Conservation (phyloP, 495 filamentous ascomycete genomes). For the Tuber aestivum region DNA sequence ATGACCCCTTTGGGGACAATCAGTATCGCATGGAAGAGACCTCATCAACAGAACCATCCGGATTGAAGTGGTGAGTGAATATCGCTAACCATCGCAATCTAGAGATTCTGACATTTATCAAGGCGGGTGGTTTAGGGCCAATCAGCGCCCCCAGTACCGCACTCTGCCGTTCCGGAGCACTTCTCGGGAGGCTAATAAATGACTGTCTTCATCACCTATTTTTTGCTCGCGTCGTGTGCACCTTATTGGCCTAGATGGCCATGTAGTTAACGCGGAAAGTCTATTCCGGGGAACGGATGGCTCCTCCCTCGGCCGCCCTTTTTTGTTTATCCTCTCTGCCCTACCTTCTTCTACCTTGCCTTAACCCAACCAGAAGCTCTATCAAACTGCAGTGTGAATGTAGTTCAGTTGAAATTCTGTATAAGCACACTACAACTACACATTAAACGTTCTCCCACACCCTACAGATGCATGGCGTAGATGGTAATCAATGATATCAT, state of each 20-base stretch:
- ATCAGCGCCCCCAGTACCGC: background rate
- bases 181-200: background rate
- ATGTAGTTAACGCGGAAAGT: background rate
- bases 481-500: background rate
- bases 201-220: background rate
- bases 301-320: background rate
- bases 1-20: slow-evolving; percentile 58
- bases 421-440: background rate
- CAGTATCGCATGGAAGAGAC: slow-evolving; percentile 29
- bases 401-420: background rate
- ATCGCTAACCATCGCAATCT: background rate
- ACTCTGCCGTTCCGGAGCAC: background rate
- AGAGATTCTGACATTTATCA: slow-evolving; percentile 12
- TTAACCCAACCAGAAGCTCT: background rate
- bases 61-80: slow-evolving; percentile 12
- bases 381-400: background rate
- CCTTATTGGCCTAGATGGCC: background rate
- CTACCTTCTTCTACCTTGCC: background rate
- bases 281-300: background rate
- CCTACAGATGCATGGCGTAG: background rate
- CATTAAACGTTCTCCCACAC: background rate
- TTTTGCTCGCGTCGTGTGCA: background rate
- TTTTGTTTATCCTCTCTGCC: background rate
- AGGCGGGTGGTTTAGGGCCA: slow-evolving; percentile 23
- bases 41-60: slow-evolving; percentile 21